Conservation (phyloP, 805 yeast genomes). For the Candida orba region DNA sequence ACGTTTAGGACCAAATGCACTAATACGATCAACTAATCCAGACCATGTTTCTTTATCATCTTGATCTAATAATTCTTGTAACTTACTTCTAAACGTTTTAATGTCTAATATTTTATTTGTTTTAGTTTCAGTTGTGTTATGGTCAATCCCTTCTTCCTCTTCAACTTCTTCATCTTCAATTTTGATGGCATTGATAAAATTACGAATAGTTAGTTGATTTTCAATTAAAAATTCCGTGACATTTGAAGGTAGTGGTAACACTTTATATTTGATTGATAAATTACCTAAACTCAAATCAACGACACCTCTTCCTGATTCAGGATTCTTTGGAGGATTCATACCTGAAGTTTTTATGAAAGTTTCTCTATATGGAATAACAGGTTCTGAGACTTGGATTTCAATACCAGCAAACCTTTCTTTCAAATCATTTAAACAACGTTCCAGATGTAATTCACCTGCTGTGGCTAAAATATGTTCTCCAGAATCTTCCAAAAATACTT, state of each 20-base stretch:
- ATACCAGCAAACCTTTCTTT: conserved; percentile 88
- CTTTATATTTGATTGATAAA: conserved; percentile 33
- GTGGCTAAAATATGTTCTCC: conserved; percentile 94
- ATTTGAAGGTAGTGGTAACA: conserved; percentile 48
- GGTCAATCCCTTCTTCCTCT: conserved; percentile 13
- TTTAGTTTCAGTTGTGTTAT: conserved; percentile 16
- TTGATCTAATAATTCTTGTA: conserved; percentile 26
- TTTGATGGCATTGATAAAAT: conserved; percentile 21
- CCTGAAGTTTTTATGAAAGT: conserved; percentile 52
- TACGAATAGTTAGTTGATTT: conserved; percentile 37
- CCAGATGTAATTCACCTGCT: conserved; percentile 95
- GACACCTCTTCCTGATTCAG: conserved; percentile 43
- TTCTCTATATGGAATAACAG: conserved; percentile 92
- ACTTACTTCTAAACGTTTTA: conserved; percentile 26
- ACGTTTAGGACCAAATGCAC: conserved; percentile 72
- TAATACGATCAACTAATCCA: conserved; percentile 33
- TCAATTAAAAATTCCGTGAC: conserved; percentile 43
- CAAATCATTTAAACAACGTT: conserved; percentile 87
- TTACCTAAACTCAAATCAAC: conserved; percentile 45
- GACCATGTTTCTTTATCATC: conserved; percentile 24
- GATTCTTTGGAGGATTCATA: conserved; percentile 41
- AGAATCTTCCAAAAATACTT: conserved; percentile 73
- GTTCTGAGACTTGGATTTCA: conserved; percentile 80
- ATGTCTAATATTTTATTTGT: conserved; percentile 18
- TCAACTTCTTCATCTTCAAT: conserved; percentile 13